Evolutionary conservation across 768 basidiomycete species (phyloP).

Genomic region (Gymnopilus dilepis): DNA sequence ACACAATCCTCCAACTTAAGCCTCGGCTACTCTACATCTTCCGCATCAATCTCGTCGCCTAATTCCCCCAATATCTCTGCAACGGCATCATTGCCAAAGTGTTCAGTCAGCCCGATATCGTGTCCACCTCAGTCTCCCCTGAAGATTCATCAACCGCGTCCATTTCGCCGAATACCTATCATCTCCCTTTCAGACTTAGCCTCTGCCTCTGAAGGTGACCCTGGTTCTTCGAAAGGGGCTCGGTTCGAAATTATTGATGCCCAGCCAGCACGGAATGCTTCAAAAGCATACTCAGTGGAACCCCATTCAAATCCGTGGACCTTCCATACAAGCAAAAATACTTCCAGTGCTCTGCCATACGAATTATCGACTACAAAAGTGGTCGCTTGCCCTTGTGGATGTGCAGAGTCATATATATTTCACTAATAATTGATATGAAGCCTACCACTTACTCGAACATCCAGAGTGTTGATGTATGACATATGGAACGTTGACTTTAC

Average conservation of each 20-base stretch:
- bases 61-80: constrained; percentile 19
- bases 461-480: constrained; percentile 17
- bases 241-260: constrained; percentile 12
- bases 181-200: constrained; percentile 48
- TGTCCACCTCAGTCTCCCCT: constrained; percentile 33
- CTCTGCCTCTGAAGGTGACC: constrained; percentile 40
- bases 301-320: constrained; percentile 13
- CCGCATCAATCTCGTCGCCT: constrained; percentile 21
- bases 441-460: too few relatives aligned
- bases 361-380: constrained; percentile 17
- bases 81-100: constrained; percentile 18
- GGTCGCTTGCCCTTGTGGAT: constrained; percentile 41
- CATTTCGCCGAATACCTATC: constrained; percentile 50
- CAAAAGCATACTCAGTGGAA: constrained; percentile 20
- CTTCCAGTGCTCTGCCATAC: constrained; percentile 10
- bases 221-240: constrained; percentile 20
- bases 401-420: constrained; percentile 20
- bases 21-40: constrained; percentile 14
- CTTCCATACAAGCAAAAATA: constrained; percentile 17
- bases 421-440: constrained; percentile 11
- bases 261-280: constrained; percentile 24
- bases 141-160: constrained; percentile 51
- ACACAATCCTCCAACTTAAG: background rate
- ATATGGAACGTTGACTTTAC: constrained; percentile 25
- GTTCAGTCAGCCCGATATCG: constrained; percentile 22